Evolutionary conservation across 1,139 yeast species (phyloP), one percentile per base, ranked within the genome.

Genomic region (Pichia sp.): DNA sequence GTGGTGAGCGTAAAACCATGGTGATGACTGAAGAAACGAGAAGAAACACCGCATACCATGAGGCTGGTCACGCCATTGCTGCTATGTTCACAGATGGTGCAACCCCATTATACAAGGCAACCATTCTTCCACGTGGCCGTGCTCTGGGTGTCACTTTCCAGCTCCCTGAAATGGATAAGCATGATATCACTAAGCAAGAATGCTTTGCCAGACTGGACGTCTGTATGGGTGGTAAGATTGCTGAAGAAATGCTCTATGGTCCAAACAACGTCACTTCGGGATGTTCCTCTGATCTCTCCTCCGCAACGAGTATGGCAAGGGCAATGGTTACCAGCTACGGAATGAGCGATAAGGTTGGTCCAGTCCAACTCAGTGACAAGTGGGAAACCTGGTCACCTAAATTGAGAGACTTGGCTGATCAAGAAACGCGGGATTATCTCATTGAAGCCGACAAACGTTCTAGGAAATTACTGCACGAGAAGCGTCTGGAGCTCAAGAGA

Each of bases 51-150:
- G 98, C 98, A 2, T 93, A 79, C 60, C 99, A 91, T 62, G 99
- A 91, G 64, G 99, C 98, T 9, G 99, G 99, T 3, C 99, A 91
- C 63, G 98, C 98, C 5, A 85, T 91, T 41, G 86, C 88, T 85
- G 97, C 98, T 6, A 72, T 91, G 75, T 91, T 73, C 60, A 85
- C 96, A 10, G 78, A 79, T 10, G 96, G 95, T n/a, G 97, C 98
- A 9, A 87, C 96, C 6, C 88, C 96, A 3, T 69, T 93, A 42
- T 93, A 93, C 64, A 91, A 91, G 62, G 98, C 97, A 3, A 93
- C 99, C 0, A 88, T 91, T 48, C 69, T 91, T 45, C 98, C 98
- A 32, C 75, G 99, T 58, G 99, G 99, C 29, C 71, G 94, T 50
- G 97, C 98, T 0, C 68, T 91, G 38, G 99, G 99, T 56, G 77